These are phyloP conservation scores for Rhizophora mangle DNA, from an alignment of 345 rosid species.

Conservation along the genomic window DNA sequence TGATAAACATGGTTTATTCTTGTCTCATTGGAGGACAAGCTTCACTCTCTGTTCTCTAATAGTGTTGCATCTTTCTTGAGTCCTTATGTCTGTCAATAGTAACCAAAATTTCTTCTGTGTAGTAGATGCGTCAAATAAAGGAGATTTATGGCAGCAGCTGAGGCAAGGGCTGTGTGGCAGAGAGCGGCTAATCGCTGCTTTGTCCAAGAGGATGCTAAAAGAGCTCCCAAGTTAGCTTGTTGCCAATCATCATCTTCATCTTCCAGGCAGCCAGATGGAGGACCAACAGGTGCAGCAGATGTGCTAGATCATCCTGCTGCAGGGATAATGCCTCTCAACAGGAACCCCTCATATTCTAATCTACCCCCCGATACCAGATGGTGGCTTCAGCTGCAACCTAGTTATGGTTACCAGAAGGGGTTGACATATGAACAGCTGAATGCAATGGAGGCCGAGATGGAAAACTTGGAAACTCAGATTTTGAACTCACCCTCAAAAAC, in stretches of 20 bases:
- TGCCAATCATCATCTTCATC: constrained; percentile 74
- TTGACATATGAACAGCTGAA: constrained; percentile 43
- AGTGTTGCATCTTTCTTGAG: neutral
- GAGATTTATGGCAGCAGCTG: constrained; percentile 76
- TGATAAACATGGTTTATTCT: neutral
- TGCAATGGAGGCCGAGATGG: constrained; percentile 49
- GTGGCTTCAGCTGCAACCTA: constrained; percentile 74
- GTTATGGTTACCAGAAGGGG: constrained; percentile 54
- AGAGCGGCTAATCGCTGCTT: constrained; percentile 86
- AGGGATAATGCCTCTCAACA: constrained; percentile 57
- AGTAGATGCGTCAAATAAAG: constrained; percentile 34
- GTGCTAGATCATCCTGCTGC: constrained; percentile 37
- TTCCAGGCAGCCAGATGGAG: constrained; percentile 50
- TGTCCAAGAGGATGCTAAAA: constrained; percentile 96
- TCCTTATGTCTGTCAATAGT: neutral
- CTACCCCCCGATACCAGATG: constrained; percentile 52
- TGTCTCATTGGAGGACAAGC: neutral
- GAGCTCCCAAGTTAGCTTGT: constrained; percentile 91
- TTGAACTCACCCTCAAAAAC: constrained; percentile 25
- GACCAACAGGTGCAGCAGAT: constrained; percentile 40
- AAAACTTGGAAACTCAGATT: constrained; percentile 29
- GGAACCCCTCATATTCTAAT: constrained; percentile 45
- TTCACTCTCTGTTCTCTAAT: neutral
- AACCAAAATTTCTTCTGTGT: neutral
- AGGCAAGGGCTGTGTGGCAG: constrained; percentile 93